A percentile compares a stretch with the other conserved stretches of the same genome.
Evolutionary conservation across 2,329 filamentous ascomycete species (phyloP).

Genomic region (Sclerotiophoma versabilis): DNA sequence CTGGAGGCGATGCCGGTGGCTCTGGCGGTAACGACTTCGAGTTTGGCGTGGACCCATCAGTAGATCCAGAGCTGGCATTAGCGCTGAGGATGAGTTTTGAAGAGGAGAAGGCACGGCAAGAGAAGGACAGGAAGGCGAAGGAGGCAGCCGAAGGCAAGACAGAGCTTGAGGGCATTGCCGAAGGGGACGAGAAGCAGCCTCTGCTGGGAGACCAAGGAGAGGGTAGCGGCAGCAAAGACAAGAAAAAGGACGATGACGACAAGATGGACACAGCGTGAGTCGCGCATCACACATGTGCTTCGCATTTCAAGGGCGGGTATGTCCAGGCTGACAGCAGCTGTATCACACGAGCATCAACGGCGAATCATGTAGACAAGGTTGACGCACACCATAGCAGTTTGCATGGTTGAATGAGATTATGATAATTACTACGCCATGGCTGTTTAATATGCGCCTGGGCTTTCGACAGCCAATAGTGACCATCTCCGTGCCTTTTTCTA

Average conservation of each 20-base stretch:
- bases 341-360: conserved; percentile 33
- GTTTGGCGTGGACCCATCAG: conserved; percentile 87
- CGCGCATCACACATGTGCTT: background rate
- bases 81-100: conserved; percentile 97
- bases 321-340: conserved; percentile 9
- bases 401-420: conserved; percentile 27
- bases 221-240: conserved; percentile 65
- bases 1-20: conserved; percentile 60
- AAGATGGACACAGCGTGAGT: conserved; percentile 89
- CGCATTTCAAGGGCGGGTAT: background rate
- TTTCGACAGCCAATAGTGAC: background rate
- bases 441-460: background rate
- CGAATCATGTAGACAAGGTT: conserved; percentile 34
- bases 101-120: conserved; percentile 93
- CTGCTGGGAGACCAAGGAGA: conserved; percentile 70
- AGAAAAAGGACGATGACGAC: conserved; percentile 65
- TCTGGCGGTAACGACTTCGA: conserved; percentile 72
- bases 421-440: conserved; percentile 1
- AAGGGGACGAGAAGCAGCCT: conserved; percentile 68
- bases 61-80: conserved; percentile 92
- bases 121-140: conserved; percentile 80
- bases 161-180: conserved; percentile 80
- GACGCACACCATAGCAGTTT: conserved; percentile 25
- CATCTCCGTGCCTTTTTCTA: background rate
- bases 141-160: conserved; percentile 75